These are phyloP conservation scores for Phalaenopsis hybrid DNA, from an alignment of 116 monocot species.

Conservation along the genomic window DNA sequence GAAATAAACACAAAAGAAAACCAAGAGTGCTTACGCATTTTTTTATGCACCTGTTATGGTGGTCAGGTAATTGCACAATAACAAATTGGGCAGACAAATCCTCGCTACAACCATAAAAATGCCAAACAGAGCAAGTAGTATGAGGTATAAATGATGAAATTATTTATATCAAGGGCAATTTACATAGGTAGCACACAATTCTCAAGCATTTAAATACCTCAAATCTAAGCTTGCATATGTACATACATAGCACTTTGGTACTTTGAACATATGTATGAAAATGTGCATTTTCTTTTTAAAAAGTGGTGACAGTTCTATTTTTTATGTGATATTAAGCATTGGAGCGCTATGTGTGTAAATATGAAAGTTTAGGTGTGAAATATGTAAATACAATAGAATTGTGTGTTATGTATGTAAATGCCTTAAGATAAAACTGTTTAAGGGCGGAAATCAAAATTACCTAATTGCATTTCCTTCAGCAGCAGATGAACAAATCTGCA, in stretches of 20 bases:
- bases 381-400: no score
- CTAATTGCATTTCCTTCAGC: conserved; percentile 21
- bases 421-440: background rate
- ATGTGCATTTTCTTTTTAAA: no score
- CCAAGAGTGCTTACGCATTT: conserved; percentile 17
- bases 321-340: no score
- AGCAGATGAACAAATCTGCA: conserved; percentile 9
- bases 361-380: no score
- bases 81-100: conserved; percentile 43
- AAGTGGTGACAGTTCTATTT: no score
- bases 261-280: no score
- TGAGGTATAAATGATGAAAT: background rate
- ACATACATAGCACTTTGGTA: no score
- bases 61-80: conserved; percentile 28
- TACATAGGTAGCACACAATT: background rate
- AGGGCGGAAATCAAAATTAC: background rate
- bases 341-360: no score
- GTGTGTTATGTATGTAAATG: no score
- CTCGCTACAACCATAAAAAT: conserved; percentile 34
- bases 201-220: no score
- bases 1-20: conserved; percentile 3
- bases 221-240: no score
- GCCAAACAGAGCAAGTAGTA: background rate
- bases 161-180: background rate
- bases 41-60: conserved; percentile 24